phyloP scores from a whole-genome alignment of 2,329 filamentous ascomycete genomes.

The Dactylellina leptospora region DNA sequence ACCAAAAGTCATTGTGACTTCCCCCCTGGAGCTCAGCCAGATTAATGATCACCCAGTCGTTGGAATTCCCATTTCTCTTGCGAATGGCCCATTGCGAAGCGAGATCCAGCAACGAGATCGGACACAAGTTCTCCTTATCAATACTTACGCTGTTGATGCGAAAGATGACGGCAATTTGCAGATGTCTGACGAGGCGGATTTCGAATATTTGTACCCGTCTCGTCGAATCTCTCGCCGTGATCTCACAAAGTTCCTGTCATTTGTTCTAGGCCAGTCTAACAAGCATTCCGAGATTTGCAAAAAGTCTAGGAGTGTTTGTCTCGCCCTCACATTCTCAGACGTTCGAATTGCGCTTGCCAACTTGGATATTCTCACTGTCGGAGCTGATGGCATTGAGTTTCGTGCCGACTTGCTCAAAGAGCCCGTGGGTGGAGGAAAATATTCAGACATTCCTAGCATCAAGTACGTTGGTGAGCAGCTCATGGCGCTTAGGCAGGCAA shows the following conservation, averaged over 20 bases:
- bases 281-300: slow-evolving; percentile 79
- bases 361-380: slow-evolving; percentile 85
- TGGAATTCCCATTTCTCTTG: slow-evolving; percentile 33
- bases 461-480: slow-evolving; percentile 87
- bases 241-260: slow-evolving; percentile 78
- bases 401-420: slow-evolving; percentile 83
- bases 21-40: slow-evolving; percentile 63
- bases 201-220: slow-evolving; percentile 84
- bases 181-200: slow-evolving; percentile 77
- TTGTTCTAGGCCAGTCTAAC: slow-evolving; percentile 79
- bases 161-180: slow-evolving; percentile 67
- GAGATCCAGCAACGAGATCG: slow-evolving; percentile 70
- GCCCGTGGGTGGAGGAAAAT: slow-evolving; percentile 65
- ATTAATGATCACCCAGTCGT: slow-evolving; percentile 39
- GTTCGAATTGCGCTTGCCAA: slow-evolving; percentile 83
- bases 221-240: slow-evolving; percentile 77
- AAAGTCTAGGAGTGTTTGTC: slow-evolving; percentile 81
- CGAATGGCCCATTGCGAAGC: slow-evolving; percentile 63
- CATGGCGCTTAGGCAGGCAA: slow-evolving; percentile 82
- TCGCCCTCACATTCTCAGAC: slow-evolving; percentile 88
- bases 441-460: slow-evolving; percentile 75
- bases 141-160: slow-evolving; percentile 77
- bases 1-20: slow-evolving; percentile 70
- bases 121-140: slow-evolving; percentile 72
- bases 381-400: slow-evolving; percentile 84